Evolutionary conservation across 768 basidiomycete species (phyloP), one percentile per base, ranked within the genome.

Genomic region (Sarcodon aspratus): DNA sequence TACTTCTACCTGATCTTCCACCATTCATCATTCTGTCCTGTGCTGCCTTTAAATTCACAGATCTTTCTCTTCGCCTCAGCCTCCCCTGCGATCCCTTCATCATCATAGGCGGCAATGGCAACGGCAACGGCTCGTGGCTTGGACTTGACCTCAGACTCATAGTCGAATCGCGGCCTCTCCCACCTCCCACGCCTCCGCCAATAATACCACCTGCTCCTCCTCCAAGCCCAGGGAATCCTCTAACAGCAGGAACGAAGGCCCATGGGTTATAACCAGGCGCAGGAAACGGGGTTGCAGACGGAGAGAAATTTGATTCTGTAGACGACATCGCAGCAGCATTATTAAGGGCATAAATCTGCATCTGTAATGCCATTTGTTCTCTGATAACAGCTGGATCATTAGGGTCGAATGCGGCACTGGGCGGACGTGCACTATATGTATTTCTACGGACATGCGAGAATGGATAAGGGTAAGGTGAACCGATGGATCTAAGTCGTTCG

Each of bases 401-500:
- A 52, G 69, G 54, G 61, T 70, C 68, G 59, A 66, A 64, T 49
- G 64, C 58, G 48, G 67, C 55, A 11, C 58, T 58, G 12, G 62
- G 61, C 17, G 57, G 54, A 36, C 68, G 66, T 1, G 67, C 52
- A 8, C 64, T 51, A 15, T 57, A 59, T 42, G 72, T 61, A 42
- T 70, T 72, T 0, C 85, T 76, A 18, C 77, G 78, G 40, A 88
- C 79, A 49, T 87, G 85, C 12, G 74, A 72, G 64, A 80, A 90
- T 0, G 85, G 85, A 60, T 79, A 85, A 0, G 86, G 87, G 51
- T 85, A 88, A 1, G 87, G 87, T 4, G 87, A 89, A 8, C 86
- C 85, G 5, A 64, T 54, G 52, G 59, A 59, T 21, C 58, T 50
- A 50, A 48, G 45, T 50, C 70, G 65, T 36, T 62, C 65, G 46